A percentile compares a stretch with the other conserved stretches of the same genome.
Conservation (phyloP, 2,329 filamentous ascomycete species). For the Diaporthe citri region DNA sequence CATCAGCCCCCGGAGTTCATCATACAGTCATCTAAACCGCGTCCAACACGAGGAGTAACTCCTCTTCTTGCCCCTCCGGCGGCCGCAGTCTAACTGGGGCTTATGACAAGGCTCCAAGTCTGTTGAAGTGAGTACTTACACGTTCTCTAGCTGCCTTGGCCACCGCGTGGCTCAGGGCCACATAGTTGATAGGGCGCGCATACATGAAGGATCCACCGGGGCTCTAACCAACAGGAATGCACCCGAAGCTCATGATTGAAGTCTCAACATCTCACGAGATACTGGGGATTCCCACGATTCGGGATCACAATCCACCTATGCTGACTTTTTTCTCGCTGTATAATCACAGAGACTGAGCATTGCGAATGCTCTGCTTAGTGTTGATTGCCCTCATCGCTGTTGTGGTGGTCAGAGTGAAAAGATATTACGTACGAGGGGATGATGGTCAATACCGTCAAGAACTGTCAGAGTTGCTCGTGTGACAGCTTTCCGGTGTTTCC, state of each 20-base stretch:
- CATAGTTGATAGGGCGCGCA: neutral
- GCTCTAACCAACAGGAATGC: neutral
- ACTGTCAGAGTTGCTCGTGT: neutral
- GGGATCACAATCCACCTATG: neutral
- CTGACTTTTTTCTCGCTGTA: neutral
- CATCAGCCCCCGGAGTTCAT: neutral
- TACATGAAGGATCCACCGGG: neutral
- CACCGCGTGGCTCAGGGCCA: neutral
- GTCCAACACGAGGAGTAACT: neutral
- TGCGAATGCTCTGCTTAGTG: neutral
- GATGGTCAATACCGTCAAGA: neutral
- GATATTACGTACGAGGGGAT: neutral
- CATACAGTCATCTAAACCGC: neutral
- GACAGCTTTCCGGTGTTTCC: neutral
- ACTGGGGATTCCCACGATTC: neutral
- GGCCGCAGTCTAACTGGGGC: neutral
- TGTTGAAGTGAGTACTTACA: neutral
- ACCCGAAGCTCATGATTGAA: neutral
- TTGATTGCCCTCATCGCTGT: too few species aligned
- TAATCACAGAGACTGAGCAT: neutral
- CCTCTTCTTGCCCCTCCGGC: neutral
- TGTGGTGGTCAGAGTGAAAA: constrained; percentile 7
- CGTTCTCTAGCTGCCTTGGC: constrained; percentile 9
- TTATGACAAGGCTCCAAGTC: neutral
- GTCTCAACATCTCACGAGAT: neutral